Evolutionary conservation across 306 rosid species (phyloP), one percentile per base, ranked within the genome.

Genomic region (Sicyos edulis): DNA sequence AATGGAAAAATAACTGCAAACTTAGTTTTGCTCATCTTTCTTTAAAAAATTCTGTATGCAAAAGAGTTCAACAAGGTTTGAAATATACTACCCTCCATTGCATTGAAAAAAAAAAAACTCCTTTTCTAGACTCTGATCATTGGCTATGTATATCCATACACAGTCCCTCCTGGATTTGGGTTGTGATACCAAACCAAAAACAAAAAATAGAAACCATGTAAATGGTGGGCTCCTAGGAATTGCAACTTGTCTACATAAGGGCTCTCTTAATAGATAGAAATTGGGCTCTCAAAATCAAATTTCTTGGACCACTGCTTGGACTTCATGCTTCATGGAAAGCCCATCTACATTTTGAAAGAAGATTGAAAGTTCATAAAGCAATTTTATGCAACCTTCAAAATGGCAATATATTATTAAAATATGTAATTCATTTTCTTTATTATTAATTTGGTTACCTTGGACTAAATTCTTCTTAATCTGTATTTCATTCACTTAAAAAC

Each of bases 211-310:
- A 62, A 9, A n/a, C 15, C 70, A 63, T 63, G 51, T 37, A 26
- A 63, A 63, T 63, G 70, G 51, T 63, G 70, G 51, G 70, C 70
- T 63, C 69, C 14, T 62, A 62, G 49, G 42, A 22, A 62, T 37
- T 60, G 67, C 2, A 60, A 29, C 15, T 6, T 14, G 67, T 32
- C 47, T 29, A 8, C 45, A 62, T n/a, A 37, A 32, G 37, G 26
- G 50, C 50, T 10, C 15, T 64, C 29, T 34, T n/a, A 16, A 34
- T n/a, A 32, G 69, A 62, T 62, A 14, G 12, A 61, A 22, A 34
- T 17, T 63, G 70, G 51, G 51, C 69, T 63, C 52, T 63, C 52
- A 42, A 64, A 42, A 17, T 11, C 67, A 59, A 59, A 59, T 0
- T 32, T 54, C 11, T 17, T 54, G 9, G 57, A 55, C 29, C 29